Conservation (phyloP, 768 basidiomycete species). For the Tremella fuciformis region DNA sequence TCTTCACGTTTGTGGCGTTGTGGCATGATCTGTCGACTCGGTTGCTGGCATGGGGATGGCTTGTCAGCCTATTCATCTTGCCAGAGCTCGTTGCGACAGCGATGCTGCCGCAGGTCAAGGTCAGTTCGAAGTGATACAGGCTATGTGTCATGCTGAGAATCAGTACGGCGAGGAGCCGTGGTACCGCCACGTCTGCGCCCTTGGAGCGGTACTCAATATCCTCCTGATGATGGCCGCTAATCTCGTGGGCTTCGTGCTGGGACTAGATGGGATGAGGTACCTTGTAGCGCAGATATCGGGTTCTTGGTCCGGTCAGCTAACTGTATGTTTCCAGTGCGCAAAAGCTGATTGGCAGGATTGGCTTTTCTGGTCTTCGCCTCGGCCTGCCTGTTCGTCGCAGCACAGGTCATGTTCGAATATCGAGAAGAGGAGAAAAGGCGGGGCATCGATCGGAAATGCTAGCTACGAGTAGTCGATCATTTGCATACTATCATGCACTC, state of each 20-base stretch:
- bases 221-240: slow-evolving; percentile 89
- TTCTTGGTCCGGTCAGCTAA: slow-evolving; percentile 62
- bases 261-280: slow-evolving; percentile 71
- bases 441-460: slow-evolving; percentile 58
- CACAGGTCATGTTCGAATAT: slow-evolving; percentile 96
- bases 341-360: slow-evolving; percentile 57
- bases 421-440: slow-evolving; percentile 71
- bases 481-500: neutral
- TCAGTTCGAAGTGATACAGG: slow-evolving; percentile 48
- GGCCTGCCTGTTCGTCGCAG: slow-evolving; percentile 70
- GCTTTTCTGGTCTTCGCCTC: slow-evolving; percentile 64
- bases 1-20: slow-evolving; percentile 94
- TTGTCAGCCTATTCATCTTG: slow-evolving; percentile 80
- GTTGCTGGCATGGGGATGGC: slow-evolving; percentile 94
- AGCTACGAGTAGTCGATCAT: neutral
- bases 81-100: slow-evolving; percentile 71
- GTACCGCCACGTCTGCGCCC: slow-evolving; percentile 81
- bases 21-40: slow-evolving; percentile 93
- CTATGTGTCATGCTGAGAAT: slow-evolving; percentile 5
- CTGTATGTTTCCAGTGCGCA: slow-evolving; percentile 5
- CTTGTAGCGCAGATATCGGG: slow-evolving; percentile 64
- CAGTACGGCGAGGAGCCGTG: slow-evolving; percentile 69
- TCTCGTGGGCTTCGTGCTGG: slow-evolving; percentile 90
- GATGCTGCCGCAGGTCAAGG: slow-evolving; percentile 65
- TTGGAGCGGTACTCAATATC: slow-evolving; percentile 79